Percentiles rank a stretch among this genome's conserved stretches.
phyloP scores from a whole-genome alignment of 768 basidiomycete species.

The Panaeolus cyanescens region DNA sequence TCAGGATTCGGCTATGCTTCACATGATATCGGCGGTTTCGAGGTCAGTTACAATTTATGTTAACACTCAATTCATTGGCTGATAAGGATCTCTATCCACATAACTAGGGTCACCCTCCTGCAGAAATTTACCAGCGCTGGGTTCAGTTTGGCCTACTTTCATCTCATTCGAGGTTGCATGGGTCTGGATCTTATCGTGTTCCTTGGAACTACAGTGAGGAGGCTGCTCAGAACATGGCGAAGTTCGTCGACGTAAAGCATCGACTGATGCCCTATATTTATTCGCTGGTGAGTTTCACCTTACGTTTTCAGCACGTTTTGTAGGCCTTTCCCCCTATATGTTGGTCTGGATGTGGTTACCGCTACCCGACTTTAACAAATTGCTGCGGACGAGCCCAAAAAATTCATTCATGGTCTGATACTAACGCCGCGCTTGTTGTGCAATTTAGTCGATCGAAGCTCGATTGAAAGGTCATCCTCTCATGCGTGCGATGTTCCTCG shows the following conservation, averaged over 20 bases:
- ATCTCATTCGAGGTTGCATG: constrained; percentile 74
- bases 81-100: not conserved
- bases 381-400: constrained; percentile 11
- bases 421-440: constrained; percentile 1
- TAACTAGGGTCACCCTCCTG: constrained; percentile 63
- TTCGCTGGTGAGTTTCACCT: constrained; percentile 39
- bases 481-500: constrained; percentile 67
- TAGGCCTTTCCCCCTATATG: too few species aligned
- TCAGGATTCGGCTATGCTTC: constrained; percentile 75
- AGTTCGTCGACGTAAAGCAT: constrained; percentile 64
- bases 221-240: constrained; percentile 62
- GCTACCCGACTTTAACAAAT: too few species aligned
- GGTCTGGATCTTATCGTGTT: constrained; percentile 73
- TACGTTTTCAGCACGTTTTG: not conserved
- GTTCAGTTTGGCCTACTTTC: constrained; percentile 78
- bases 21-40: constrained; percentile 80
- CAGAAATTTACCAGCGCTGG: constrained; percentile 76
- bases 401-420: not conserved
- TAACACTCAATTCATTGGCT: not conserved
- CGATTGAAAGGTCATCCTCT: constrained; percentile 54
- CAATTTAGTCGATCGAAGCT: constrained; percentile 54
- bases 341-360: too few species aligned
- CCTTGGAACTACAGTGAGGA: constrained; percentile 78
- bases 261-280: constrained; percentile 77
- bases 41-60: constrained; percentile 35